Conservation (phyloP, 2,329 filamentous ascomycete species). For the Stachybotrys elegans region DNA sequence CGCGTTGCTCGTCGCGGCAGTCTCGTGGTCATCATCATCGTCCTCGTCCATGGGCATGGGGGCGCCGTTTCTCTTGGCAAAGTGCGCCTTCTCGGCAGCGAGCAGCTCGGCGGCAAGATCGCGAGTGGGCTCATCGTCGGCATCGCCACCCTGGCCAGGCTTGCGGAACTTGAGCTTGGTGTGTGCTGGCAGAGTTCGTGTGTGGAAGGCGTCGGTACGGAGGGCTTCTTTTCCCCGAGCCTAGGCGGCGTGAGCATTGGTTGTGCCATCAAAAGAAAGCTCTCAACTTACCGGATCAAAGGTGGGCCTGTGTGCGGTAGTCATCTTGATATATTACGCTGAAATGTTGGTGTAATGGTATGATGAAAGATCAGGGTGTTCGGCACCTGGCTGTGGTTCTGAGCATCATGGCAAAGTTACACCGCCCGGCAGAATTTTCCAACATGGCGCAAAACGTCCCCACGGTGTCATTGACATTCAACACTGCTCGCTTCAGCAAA, state of each 20-base stretch:
- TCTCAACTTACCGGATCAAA: slow-evolving; percentile 83
- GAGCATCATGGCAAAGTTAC: no score
- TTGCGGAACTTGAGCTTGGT: slow-evolving; percentile 86
- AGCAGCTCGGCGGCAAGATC: slow-evolving; percentile 89
- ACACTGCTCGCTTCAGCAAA: slow-evolving; percentile 6
- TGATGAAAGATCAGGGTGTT: slow-evolving; percentile 1
- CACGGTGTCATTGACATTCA: slow-evolving; percentile 7
- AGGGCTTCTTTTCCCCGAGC: slow-evolving; percentile 92
- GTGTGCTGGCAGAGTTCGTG: slow-evolving; percentile 89
- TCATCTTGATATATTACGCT: slow-evolving; percentile 39
- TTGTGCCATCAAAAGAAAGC: slow-evolving; percentile 13
- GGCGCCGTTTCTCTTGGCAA: slow-evolving; percentile 69
- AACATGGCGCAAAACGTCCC: slow-evolving; percentile 13
- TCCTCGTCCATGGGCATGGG: slow-evolving; percentile 40
- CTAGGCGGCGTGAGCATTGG: slow-evolving; percentile 34
- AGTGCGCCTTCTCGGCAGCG: slow-evolving; percentile 81
- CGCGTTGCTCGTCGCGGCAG: slow-evolving; percentile 31
- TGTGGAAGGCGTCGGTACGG: slow-evolving; percentile 90
- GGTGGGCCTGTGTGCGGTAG: slow-evolving; percentile 75
- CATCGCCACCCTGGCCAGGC: slow-evolving; percentile 81
- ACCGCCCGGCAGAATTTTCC: slow-evolving; percentile 48
- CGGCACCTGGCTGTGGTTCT: no score
- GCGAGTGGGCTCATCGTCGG: slow-evolving; percentile 60
- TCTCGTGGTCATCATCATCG: slow-evolving; percentile 40
- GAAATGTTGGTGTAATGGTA: no score